Evolutionary conservation across 345 rosid species (phyloP), one percentile per base, ranked within the genome.

Genomic region (Durio zibethinus): DNA sequence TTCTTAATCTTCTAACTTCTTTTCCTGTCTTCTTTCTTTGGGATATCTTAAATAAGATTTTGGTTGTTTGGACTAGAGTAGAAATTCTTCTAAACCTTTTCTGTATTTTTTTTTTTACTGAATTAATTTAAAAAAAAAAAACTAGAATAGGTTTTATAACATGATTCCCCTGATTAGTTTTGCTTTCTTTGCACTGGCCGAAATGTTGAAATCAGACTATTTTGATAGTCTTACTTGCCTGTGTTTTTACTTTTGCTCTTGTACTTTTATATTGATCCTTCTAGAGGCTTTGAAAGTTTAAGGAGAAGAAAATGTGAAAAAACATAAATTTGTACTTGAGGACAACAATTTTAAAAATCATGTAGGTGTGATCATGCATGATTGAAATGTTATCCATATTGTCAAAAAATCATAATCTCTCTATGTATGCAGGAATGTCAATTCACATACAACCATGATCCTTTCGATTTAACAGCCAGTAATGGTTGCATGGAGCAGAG

Each of bases 401-500:
- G n/a, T n/a, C n/a, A n/a, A n/a, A n/a, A n/a, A n/a, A n/a, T n/a
- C n/a, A n/a, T n/a, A n/a, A n/a, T n/a, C n/a, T 70, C 5, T 71
- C 42, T 4, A 40, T 67, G 31, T 71, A 18, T 71, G 43, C 75
- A 71, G 75, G 75, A 71, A 71, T 33, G 75, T 33, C 75, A 20
- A 31, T 50, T 52, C 25, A 10, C 75, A 10, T 31, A 20, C 60
- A 10, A 25, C 61, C 61, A 20, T 20, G 75, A 50, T 52, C 29
- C 43, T 50, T 10, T 23, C 43, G 29, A 33, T 33, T 50, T 71
- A 71, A 33, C 43, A 5, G 10, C 16, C 61, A 5, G 43, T 10
- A 20, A 23, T 12, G 8, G 27, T n/a, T 10, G 29, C 54, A 74
- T 10, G 38, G 77, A 60, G 35, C 66, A 38, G 33, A 54, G 25